Conservation (phyloP, 1,139 yeast species). For the Lodderomyces orthopsilosis region DNA sequence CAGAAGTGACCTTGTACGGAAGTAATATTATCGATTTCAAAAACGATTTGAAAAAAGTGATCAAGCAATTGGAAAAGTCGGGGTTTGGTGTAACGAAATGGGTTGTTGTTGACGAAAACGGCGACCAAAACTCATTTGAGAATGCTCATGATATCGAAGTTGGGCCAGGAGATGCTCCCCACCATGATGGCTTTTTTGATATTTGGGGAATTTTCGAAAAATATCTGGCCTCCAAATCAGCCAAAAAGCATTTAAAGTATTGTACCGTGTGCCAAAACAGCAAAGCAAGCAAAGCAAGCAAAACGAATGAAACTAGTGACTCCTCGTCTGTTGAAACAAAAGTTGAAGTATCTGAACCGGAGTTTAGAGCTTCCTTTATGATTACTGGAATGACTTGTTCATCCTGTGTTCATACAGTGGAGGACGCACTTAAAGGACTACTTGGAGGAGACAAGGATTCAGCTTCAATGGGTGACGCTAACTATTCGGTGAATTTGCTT, state of each 20-base stretch:
- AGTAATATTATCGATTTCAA: slow-evolving; percentile 12
- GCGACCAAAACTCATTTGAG: slow-evolving; percentile 13
- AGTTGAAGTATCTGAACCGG: slow-evolving; percentile 25
- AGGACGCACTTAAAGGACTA: slow-evolving; percentile 33
- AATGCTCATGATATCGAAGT: slow-evolving; percentile 3
- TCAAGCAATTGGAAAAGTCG: slow-evolving; percentile 20
- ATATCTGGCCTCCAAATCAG: slow-evolving; percentile 10
- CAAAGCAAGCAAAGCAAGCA: not conserved
- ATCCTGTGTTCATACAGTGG: slow-evolving; percentile 51
- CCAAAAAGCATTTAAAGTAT: slow-evolving; percentile 26
- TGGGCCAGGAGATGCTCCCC: not conserved
- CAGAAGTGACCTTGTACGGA: slow-evolving; percentile 23
- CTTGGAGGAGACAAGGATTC: not conserved
- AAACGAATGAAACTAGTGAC: slow-evolving; percentile 1
- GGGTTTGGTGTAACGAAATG: slow-evolving; percentile 37
- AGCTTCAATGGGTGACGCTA: slow-evolving; percentile 19
- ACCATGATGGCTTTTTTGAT: slow-evolving; percentile 17
- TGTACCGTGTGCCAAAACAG: slow-evolving; percentile 31
- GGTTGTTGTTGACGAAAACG: slow-evolving; percentile 20
- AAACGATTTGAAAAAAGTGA: slow-evolving; percentile 21
- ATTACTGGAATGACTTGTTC: slow-evolving; percentile 69
- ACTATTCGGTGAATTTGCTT: slow-evolving; percentile 40
- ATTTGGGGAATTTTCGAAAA: slow-evolving; percentile 14
- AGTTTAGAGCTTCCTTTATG: slow-evolving; percentile 50
- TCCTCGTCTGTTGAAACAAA: slow-evolving; percentile 25